phyloP scores from a whole-genome alignment of 176 grass and related monocot genomes.

The Lolium multiflorum region DNA sequence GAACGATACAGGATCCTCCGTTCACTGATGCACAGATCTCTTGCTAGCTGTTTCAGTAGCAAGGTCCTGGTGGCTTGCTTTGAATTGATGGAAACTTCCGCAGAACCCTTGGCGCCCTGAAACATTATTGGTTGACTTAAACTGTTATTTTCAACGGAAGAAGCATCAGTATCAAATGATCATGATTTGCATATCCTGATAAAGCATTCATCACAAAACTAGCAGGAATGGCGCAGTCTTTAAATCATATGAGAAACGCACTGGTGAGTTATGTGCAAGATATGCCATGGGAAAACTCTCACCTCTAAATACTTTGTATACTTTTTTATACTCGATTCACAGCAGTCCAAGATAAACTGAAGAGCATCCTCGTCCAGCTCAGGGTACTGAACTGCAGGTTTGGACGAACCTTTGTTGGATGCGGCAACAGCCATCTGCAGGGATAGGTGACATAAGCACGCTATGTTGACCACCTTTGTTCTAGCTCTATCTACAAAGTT shows the following conservation, averaged over 20 bases:
- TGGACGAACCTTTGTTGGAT: constrained; percentile 68
- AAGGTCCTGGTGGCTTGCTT: constrained; percentile 82
- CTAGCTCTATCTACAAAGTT: constrained; percentile 9
- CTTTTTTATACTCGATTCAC: constrained; percentile 78
- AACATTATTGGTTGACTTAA: constrained; percentile 33
- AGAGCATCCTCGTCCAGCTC: constrained; percentile 84
- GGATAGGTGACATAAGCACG: constrained; percentile 28
- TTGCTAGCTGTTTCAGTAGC: constrained; percentile 88
- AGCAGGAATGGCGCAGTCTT: not conserved
- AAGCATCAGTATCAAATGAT: not conserved
- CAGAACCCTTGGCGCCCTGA: constrained; percentile 53
- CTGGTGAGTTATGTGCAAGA: constrained; percentile 31
- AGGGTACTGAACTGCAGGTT: constrained; percentile 63
- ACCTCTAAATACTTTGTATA: constrained; percentile 92
- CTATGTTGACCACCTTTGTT: constrained; percentile 3
- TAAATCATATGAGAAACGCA: constrained; percentile 3
- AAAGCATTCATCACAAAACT: constrained; percentile 8
- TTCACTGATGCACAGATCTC: constrained; percentile 85
- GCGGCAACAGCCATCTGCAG: constrained; percentile 91
- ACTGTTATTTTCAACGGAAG: not conserved
- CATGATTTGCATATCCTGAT: not conserved
- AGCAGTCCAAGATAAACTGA: constrained; percentile 94
- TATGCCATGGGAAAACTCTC: constrained; percentile 16
- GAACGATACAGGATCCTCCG: constrained; percentile 86
- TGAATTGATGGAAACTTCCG: constrained; percentile 50